These are phyloP conservation scores for Mycena kentingensis DNA, from an alignment of 768 basidiomycete genomes.

Conservation along the genomic window DNA sequence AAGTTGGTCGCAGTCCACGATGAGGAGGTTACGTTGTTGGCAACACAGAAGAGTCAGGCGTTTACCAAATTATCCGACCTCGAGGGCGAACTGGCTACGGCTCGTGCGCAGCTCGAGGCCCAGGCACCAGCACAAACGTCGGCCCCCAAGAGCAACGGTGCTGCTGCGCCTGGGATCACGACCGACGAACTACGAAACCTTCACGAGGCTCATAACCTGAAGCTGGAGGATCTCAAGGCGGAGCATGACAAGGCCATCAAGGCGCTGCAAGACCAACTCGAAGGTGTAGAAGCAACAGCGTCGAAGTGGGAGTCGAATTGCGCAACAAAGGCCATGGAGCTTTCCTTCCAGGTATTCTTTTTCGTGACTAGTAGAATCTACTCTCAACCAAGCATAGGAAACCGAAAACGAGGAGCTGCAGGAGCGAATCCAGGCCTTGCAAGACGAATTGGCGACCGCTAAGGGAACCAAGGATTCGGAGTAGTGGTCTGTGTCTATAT, in stretches of 20 bases:
- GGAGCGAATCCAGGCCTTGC: constrained; percentile 79
- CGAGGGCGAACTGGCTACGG: constrained; percentile 74
- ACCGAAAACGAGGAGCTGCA: constrained; percentile 76
- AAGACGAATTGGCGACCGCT: constrained; percentile 61
- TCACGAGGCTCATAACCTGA: constrained; percentile 85
- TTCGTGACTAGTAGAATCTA: no score
- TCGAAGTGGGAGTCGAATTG: constrained; percentile 62
- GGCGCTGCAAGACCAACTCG: constrained; percentile 57
- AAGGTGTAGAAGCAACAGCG: constrained; percentile 48
- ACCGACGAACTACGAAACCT: constrained; percentile 76
- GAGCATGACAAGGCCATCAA: constrained; percentile 62
- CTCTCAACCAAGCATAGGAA: no score
- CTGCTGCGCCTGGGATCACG: constrained; percentile 54
- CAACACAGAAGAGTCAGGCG: constrained; percentile 63
- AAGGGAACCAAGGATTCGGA: constrained; percentile 34
- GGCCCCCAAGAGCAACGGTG: constrained; percentile 58
- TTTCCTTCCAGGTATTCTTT: constrained; percentile 72
- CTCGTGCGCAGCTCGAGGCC: constrained; percentile 55
- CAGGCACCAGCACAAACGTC: no score
- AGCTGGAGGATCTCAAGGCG: constrained; percentile 72
- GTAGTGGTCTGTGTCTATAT: constrained; percentile 6
- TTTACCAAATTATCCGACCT: constrained; percentile 67
- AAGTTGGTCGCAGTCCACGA: constrained; percentile 62
- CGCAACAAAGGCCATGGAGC: constrained; percentile 76
- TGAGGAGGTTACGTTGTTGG: constrained; percentile 57